Percentiles rank a stretch among this genome's conserved stretches.
Conservation (phyloP, 352 stramenopile genomes). For the Phytophthora tentaculata region DNA sequence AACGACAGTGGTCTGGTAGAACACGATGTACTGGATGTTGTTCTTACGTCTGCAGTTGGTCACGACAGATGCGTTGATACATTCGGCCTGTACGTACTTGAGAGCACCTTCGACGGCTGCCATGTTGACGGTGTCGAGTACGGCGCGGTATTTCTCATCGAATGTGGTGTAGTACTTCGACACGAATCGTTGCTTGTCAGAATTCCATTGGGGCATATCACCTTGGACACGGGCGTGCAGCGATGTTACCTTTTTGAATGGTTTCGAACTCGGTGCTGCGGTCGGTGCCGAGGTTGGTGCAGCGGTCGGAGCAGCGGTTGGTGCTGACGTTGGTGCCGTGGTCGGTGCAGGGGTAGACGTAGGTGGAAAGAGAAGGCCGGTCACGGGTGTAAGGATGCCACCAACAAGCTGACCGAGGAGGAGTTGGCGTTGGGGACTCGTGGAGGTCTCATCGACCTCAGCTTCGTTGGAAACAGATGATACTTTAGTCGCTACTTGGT, state of each 20-base stretch:
- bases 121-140: conserved; percentile 63
- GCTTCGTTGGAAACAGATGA: not conserved
- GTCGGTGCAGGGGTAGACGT: no score
- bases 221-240: conserved; percentile 67
- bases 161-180: conserved; percentile 50
- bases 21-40: conserved; percentile 63
- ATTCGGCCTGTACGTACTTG: conserved; percentile 70
- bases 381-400: not conserved
- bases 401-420: not conserved
- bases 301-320: not conserved
- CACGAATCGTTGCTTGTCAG: conserved; percentile 40
- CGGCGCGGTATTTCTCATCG: conserved; percentile 46
- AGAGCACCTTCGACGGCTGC: conserved; percentile 60
- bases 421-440: not conserved
- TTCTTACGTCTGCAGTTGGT: conserved; percentile 60
- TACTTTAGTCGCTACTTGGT: not conserved
- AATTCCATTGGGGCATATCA: conserved; percentile 49
- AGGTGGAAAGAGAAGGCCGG: not conserved
- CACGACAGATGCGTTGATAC: conserved; percentile 54
- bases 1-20: conserved; percentile 67
- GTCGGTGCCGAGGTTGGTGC: not conserved
- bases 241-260: conserved; percentile 48
- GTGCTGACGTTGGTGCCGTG: no score
- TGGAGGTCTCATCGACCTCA: not conserved
- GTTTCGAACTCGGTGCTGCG: not conserved